Base-by-base conservation (phyloP, 495 filamentous ascomycete species). In the Aspergillus hancockii region DNA sequence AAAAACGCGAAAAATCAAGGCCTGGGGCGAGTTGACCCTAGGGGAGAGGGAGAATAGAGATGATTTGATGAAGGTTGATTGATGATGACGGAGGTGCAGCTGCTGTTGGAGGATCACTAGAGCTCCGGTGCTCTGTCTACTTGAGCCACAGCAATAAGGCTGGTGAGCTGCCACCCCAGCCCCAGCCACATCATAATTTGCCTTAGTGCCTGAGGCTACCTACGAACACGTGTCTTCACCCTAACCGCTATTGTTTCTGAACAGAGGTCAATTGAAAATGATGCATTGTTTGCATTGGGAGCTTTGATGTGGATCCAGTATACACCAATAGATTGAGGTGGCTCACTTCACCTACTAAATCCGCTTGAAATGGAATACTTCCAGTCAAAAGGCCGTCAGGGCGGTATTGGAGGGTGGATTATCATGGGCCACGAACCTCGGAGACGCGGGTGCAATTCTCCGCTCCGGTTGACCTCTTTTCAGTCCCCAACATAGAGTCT, bases 401-500 rank as follows among this genome's bases (percentile, higher is more conserved):
- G 16, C 38, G 13, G 38, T 14, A 18, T 32, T 55, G 30, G 38
- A 14, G 53, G 41, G 43, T 18, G 53, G 53, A 55, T 28, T 32
- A 19, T 53, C 22, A 36, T 22, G 36, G 31, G 31, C 31, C 19
- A 49, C 55, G 40, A 64, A 57, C 55, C 63, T 65, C 66, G 66
- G 66, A 67, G 57, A 56, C 57, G 62, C 68, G 64, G 66, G 63
- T 61, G 58, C 59, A 50, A 50, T 52, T 54, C 63, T 68, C 66
- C 68, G 66, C 68, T 64, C 63, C 52, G 63, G 61, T 60, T 57
- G 55, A 51, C 60, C 55, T 54, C 63, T 68, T 66, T 61, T 69
- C 55, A 65, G 59, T 61, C 70, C 65, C 67, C 66, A 63, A 60
- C 60, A 55, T 63, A 25, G 38, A 52, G 30, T 54, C 71, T 70